Base-by-base conservation (phyloP, 352 stramenopile genomes). In the Phytophthora pisi region DNA sequence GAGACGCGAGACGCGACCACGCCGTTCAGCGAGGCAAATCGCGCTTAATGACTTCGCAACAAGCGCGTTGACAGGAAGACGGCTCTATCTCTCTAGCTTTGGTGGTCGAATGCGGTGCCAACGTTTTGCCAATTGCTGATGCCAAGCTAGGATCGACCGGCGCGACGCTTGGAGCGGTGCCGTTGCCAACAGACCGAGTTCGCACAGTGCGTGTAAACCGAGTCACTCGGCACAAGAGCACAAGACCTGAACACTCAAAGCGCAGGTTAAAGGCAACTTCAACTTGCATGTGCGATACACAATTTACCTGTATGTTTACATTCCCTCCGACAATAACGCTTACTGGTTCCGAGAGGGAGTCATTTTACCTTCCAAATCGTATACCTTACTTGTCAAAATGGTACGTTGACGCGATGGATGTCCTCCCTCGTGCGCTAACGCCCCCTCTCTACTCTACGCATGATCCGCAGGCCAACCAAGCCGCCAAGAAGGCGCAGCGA, bases 401-500 rank as follows among this genome's bases (percentile, higher is more conserved):
- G 45, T 51, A 46, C 42, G 55, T 11, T n/a, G 8, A 11, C 3
- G 20, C 20, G 20, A 20, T 20, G 59, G 13, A 61, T 60, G 38
- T 40, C 18, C 13, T 8, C 40, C 40, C 23, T 20, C 5, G 18
- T 10, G 15, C 5, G 18, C 40, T 46, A 18, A 46, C 40, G 40
- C 20, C 10, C 40, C 5, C 28, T 30, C 31, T 36, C 16, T 8
- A 20, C 23, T 23, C 15, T 24, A 51, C 15, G 31, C 20, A 40
- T 55, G n/a, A n/a, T 2, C 23, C 13, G 15, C 51, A 96, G 88
- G 88, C 88, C 36, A 94, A 94, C 42, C 88, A 96, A 59, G 82
- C 88, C 42, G 85, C 85, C 15, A 96, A 96, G 75, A 96, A 95
- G 70, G 88, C 88, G 26, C 78, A 94, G 61, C 75, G 77, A 43